Percentiles rank a stretch among this genome's conserved stretches.
Evolutionary conservation across 2,329 filamentous ascomycete genomes (phyloP).

Genomic region (Scytalidium lignicola): DNA sequence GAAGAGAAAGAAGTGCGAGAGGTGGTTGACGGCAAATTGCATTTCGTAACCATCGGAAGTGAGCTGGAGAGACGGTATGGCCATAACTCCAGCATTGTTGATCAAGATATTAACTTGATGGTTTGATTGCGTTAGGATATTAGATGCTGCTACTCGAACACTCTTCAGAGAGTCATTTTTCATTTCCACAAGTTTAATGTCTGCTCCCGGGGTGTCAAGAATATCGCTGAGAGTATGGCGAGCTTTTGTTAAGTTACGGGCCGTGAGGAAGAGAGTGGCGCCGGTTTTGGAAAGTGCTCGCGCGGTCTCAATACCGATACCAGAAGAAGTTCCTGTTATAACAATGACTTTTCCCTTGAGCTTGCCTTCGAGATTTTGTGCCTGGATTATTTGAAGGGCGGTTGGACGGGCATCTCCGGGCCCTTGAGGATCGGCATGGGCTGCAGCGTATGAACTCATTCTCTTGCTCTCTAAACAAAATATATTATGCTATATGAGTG

Average conservation of each 20-base stretch:
- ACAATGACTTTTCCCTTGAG: slow-evolving; percentile 35
- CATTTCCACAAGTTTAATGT: slow-evolving; percentile 29
- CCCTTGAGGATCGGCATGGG: slow-evolving; percentile 8
- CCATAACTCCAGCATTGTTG: slow-evolving; percentile 21
- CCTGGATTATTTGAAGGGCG: slow-evolving; percentile 27
- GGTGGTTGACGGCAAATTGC: slow-evolving; percentile 48
- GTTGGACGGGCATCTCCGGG: slow-evolving; percentile 10
- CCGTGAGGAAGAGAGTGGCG: slow-evolving; percentile 29
- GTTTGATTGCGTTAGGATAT: slow-evolving; percentile 21
- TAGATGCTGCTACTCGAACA: slow-evolving; percentile 24
- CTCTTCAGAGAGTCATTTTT: slow-evolving; percentile 28
- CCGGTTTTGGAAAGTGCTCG: slow-evolving; percentile 29
- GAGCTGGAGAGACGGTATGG: slow-evolving; percentile 19
- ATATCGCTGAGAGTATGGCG: slow-evolving; percentile 31
- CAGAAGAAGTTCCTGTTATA: slow-evolving; percentile 33
- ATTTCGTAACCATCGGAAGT: slow-evolving; percentile 43
- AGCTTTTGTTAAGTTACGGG: slow-evolving; percentile 28
- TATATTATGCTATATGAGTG: no score
- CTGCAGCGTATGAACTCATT: slow-evolving; percentile 5
- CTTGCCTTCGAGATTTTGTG: slow-evolving; percentile 15
- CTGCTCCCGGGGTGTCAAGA: slow-evolving; percentile 28
- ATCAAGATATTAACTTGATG: slow-evolving; percentile 26
- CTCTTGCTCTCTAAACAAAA: background rate
- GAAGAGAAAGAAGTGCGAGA: slow-evolving; percentile 49
- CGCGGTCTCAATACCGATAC: slow-evolving; percentile 33